Percentiles rank a stretch among this genome's conserved stretches.
Conservation (phyloP, 768 basidiomycete species). For the Cyclocybe cylindracea region DNA sequence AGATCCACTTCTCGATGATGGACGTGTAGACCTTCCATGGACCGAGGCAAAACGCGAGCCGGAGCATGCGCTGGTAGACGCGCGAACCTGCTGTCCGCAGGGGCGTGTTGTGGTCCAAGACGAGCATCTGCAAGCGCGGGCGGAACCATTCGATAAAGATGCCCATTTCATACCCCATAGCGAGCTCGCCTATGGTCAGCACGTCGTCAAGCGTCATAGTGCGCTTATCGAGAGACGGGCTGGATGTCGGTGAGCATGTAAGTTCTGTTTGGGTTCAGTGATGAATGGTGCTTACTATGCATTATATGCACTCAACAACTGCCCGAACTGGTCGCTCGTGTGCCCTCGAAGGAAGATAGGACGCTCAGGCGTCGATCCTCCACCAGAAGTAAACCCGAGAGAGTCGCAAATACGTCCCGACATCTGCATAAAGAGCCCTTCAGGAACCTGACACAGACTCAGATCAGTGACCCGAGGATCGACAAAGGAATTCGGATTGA, state of each 20-base stretch:
- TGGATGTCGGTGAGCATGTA: conserved; percentile 17
- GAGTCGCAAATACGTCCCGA: conserved; percentile 12
- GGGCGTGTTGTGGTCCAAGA: conserved; percentile 23
- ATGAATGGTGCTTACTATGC: conserved; percentile 29
- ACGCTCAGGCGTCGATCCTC: conserved; percentile 22
- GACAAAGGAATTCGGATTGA: conserved; percentile 4
- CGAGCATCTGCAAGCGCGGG: conserved; percentile 28
- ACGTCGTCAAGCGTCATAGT: conserved; percentile 32
- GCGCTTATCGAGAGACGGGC: conserved; percentile 23
- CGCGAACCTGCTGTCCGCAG: conserved; percentile 27
- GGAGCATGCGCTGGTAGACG: conserved; percentile 33
- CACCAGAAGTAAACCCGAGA: conserved; percentile 9
- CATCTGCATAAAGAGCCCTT: conserved; percentile 20
- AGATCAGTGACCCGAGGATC: background rate
- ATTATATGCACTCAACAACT: conserved; percentile 39
- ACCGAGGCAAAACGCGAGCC: conserved; percentile 32
- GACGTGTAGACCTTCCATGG: conserved; percentile 22
- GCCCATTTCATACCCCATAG: conserved; percentile 40
- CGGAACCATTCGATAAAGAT: conserved; percentile 38
- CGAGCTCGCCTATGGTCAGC: conserved; percentile 39
- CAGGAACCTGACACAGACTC: conserved; percentile 11
- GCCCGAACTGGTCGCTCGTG: conserved; percentile 36
- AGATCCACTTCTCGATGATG: conserved; percentile 32
- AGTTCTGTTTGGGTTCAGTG: conserved; percentile 6
- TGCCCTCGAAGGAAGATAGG: conserved; percentile 41